These are phyloP conservation scores for Coniochaeta hoffmannii DNA, from an alignment of 2,329 filamentous ascomycete genomes.

Conservation along the genomic window DNA sequence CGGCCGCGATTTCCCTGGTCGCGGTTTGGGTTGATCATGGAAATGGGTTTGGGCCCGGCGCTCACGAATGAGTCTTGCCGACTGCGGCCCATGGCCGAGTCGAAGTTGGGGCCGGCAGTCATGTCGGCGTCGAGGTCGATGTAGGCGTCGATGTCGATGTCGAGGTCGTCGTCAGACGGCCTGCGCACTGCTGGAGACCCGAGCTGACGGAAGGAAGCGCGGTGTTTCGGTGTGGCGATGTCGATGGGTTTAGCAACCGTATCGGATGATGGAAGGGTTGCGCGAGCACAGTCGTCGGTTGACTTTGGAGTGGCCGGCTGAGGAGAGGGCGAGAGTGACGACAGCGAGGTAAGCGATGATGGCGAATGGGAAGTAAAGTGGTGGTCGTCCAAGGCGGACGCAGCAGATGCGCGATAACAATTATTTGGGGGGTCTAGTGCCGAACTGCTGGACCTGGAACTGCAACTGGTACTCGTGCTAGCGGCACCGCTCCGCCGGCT, in stretches of 20 bases:
- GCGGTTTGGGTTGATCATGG: constrained; percentile 57
- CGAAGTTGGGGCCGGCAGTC: constrained; percentile 52
- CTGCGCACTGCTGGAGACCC: constrained; percentile 12
- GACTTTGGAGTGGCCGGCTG: constrained; percentile 37
- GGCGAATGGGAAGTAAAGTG: constrained; percentile 17
- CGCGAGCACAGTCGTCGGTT: constrained; percentile 17
- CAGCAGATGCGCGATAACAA: constrained; percentile 31
- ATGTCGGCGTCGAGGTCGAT: constrained; percentile 34
- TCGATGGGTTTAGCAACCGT: constrained; percentile 27
- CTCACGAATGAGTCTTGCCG: constrained; percentile 61
- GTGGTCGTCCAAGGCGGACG: constrained; percentile 13
- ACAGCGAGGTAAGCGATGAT: constrained; percentile 21
- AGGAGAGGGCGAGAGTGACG: constrained; percentile 31
- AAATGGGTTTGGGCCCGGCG: constrained; percentile 59
- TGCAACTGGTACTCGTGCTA: neutral
- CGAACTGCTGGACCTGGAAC: constrained; percentile 7
- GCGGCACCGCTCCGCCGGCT: constrained; percentile 3
- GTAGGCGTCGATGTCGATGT: constrained; percentile 15
- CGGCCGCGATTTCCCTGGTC: constrained; percentile 49
- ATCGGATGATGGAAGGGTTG: constrained; percentile 9
- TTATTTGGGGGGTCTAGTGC: constrained; percentile 23
- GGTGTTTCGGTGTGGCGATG: constrained; percentile 20
- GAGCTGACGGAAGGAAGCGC: constrained; percentile 14
- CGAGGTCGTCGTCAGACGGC: constrained; percentile 12
- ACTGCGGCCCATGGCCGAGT: constrained; percentile 49